Evolutionary conservation across 1,139 yeast genomes (phyloP).

Genomic region (Candida mesenterica): DNA sequence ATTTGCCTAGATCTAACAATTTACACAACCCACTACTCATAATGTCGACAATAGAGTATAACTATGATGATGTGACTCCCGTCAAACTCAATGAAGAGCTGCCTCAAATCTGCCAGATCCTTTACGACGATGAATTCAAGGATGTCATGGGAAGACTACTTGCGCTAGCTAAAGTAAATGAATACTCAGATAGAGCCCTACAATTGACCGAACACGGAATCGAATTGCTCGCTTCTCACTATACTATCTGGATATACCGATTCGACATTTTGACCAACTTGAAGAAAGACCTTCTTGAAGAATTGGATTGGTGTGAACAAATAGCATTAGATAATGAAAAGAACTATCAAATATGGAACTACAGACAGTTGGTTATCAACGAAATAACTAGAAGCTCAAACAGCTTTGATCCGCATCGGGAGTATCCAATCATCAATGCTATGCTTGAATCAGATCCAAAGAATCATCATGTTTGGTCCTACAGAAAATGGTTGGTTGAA

Average conservation of each 20-base stretch:
- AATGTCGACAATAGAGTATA: not conserved
- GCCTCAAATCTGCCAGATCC: slow-evolving; percentile 66
- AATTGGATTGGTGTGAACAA: slow-evolving; percentile 65
- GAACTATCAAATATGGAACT: slow-evolving; percentile 96
- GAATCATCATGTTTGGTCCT: slow-evolving; percentile 96
- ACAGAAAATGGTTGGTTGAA: slow-evolving; percentile 75
- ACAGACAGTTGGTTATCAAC: slow-evolving; percentile 62
- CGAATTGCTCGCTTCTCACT: slow-evolving; percentile 79
- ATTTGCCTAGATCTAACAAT: no score
- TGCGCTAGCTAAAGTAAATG: slow-evolving; percentile 58
- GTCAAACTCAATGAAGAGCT: slow-evolving; percentile 44
- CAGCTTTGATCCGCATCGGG: slow-evolving; percentile 49
- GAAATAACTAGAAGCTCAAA: slow-evolving; percentile 18
- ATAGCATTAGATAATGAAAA: slow-evolving; percentile 77
- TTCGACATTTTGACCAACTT: slow-evolving; percentile 50
- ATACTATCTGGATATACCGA: slow-evolving; percentile 86
- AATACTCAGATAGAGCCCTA: slow-evolving; percentile 70
- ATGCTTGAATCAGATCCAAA: slow-evolving; percentile 80
- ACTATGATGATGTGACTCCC: slow-evolving; percentile 41
- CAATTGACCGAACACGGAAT: slow-evolving; percentile 64
- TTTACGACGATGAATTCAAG: slow-evolving; percentile 73
- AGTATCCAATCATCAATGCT: slow-evolving; percentile 58
- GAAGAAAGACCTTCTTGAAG: slow-evolving; percentile 27
- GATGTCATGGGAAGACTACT: slow-evolving; percentile 59
- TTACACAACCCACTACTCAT: no score